Conservation (phyloP, 2,329 filamentous ascomycete genomes). For the Endocalyx cinctus region DNA sequence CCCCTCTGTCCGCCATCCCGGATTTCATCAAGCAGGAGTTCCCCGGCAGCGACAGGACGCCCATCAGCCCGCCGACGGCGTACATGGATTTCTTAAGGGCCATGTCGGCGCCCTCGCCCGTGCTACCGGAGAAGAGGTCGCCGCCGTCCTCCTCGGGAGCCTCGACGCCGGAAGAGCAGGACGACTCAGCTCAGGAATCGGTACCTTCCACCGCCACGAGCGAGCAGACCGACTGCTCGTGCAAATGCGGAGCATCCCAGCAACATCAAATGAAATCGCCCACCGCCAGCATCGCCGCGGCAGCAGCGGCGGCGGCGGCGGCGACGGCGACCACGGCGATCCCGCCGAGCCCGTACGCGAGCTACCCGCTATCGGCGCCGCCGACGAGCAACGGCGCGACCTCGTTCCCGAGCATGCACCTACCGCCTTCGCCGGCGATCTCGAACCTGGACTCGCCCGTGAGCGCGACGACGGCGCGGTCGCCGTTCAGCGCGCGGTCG, state of each 20-base stretch:
- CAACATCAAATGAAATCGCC: too few relatives aligned
- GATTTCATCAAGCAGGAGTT: slow-evolving; percentile 62
- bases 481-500: slow-evolving; percentile 68
- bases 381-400: slow-evolving; percentile 55
- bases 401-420: slow-evolving; percentile 63
- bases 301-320: too few relatives aligned
- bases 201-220: slow-evolving; percentile 53
- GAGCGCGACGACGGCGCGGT: slow-evolving; percentile 57
- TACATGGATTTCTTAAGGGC: slow-evolving; percentile 92
- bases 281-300: too few relatives aligned
- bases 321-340: too few relatives aligned
- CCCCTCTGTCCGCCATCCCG: slow-evolving; percentile 58
- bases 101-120: slow-evolving; percentile 69
- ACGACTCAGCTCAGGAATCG: slow-evolving; percentile 37
- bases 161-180: slow-evolving; percentile 45
- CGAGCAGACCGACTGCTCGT: slow-evolving; percentile 52
- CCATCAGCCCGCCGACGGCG: slow-evolving; percentile 83
- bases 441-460: slow-evolving; percentile 66
- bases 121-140: slow-evolving; percentile 52
- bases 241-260: slow-evolving; percentile 50
- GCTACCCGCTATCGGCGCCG: slow-evolving; percentile 55
- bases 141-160: slow-evolving; percentile 47
- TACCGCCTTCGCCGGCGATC: slow-evolving; percentile 70
- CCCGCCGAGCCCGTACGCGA: slow-evolving; percentile 48
- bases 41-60: slow-evolving; percentile 65